Conservation (phyloP, 352 stramenopile genomes). For the Pythium sp. region DNA sequence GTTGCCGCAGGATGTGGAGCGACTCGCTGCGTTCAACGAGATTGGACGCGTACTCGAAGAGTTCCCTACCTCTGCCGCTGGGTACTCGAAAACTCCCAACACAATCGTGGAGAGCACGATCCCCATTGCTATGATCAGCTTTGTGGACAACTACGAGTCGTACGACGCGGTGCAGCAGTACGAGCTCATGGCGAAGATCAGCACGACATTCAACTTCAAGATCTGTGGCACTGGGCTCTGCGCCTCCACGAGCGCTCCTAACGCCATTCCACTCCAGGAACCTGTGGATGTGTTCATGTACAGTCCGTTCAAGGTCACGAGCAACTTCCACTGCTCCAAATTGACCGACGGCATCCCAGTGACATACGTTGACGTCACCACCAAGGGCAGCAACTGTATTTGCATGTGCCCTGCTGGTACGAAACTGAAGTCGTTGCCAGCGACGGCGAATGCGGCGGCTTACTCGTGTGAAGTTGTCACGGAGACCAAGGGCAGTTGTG, state of each 20-base stretch:
- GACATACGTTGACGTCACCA: slow-evolving; percentile 31
- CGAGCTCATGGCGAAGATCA: slow-evolving; percentile 16
- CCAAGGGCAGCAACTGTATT: slow-evolving; percentile 38
- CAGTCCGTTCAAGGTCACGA: slow-evolving; percentile 55
- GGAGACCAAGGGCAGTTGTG: no score
- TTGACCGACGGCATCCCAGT: slow-evolving; percentile 40
- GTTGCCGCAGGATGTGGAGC: neutral
- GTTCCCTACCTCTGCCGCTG: slow-evolving; percentile 1
- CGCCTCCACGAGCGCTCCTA: neutral
- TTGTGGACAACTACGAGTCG: slow-evolving; percentile 15
- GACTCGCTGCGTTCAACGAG: slow-evolving; percentile 5
- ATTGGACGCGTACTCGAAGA: slow-evolving; percentile 10
- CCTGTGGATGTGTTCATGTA: slow-evolving; percentile 60
- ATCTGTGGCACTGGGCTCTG: slow-evolving; percentile 20
- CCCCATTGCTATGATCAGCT: slow-evolving; percentile 18
- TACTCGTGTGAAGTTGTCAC: no score
- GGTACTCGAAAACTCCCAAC: neutral
- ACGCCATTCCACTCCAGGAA: slow-evolving; percentile 39
- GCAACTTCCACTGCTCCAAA: slow-evolving; percentile 33
- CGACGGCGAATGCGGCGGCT: no score
- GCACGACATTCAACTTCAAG: slow-evolving; percentile 18
- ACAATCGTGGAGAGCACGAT: neutral
- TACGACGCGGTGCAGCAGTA: slow-evolving; percentile 14
- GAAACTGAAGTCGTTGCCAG: slow-evolving; percentile 12
- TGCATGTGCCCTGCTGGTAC: slow-evolving; percentile 48